Evolutionary conservation across 345 rosid species (phyloP).

Genomic region (Corymbia maculata): DNA sequence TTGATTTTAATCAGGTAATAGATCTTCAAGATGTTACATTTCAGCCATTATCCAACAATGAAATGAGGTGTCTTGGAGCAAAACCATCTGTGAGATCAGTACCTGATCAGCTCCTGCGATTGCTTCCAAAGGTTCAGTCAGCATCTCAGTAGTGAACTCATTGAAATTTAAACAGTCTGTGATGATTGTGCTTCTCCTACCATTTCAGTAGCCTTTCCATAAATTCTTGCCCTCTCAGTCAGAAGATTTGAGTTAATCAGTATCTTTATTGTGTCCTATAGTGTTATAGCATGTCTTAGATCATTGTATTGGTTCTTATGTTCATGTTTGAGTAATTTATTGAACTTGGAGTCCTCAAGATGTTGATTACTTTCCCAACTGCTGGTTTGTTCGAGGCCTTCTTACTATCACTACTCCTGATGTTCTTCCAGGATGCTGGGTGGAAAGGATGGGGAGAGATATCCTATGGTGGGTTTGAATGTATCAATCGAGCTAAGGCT

Average conservation of each 20-base stretch:
- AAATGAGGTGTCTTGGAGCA: conserved; percentile 66
- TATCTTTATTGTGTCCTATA: neutral
- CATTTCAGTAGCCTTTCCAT: neutral
- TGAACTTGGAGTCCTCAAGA: neutral
- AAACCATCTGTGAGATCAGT: conserved; percentile 42
- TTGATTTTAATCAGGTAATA: conserved; percentile 34
- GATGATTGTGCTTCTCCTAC: neutral
- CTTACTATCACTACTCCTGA: neutral
- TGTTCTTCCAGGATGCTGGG: conserved; percentile 47
- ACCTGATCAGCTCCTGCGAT: conserved; percentile 65
- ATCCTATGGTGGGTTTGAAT: conserved; percentile 78
- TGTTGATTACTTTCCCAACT: neutral
- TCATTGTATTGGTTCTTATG: neutral
- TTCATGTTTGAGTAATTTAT: neutral
- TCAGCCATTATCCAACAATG: conserved; percentile 44
- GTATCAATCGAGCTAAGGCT: conserved; percentile 68
- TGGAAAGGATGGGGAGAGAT: conserved; percentile 99
- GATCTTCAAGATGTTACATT: conserved; percentile 67
- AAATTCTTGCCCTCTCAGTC: neutral
- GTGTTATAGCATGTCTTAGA: neutral
- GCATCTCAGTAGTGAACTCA: neutral
- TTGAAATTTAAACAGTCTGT: neutral
- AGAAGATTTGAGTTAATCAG: neutral
- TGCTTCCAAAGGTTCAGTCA: conserved; percentile 55
- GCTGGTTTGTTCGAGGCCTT: neutral